Conservation (phyloP, 371 early-diverging fungal genomes). For the Thermomucor indicae-seudaticae region DNA sequence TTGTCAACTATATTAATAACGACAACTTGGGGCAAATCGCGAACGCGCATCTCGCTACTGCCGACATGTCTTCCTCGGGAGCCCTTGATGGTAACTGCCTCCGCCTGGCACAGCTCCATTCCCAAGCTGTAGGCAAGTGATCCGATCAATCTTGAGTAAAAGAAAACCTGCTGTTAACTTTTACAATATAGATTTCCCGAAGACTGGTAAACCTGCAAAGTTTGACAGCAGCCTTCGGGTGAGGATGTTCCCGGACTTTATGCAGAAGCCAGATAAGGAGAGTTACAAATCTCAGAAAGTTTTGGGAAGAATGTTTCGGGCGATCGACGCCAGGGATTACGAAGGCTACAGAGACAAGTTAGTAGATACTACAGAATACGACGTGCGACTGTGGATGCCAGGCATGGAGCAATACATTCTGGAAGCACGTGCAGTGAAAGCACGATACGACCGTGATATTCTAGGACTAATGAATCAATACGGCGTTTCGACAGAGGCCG, state of each 20-base stretch:
- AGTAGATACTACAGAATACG: conserved; percentile 25
- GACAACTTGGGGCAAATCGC: conserved; percentile 79
- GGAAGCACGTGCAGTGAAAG: conserved; percentile 41
- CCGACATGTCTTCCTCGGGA: conserved; percentile 52
- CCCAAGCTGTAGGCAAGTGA: conserved; percentile 40
- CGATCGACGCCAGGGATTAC: conserved; percentile 37
- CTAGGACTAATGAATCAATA: conserved; percentile 62
- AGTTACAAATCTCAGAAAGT: conserved; percentile 58
- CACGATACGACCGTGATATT: conserved; percentile 51
- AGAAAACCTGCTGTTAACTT: neutral
- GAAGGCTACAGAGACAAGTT: conserved; percentile 26
- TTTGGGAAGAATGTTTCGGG: conserved; percentile 61
- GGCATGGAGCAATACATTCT: conserved; percentile 56
- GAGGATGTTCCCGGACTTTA: conserved; percentile 71
- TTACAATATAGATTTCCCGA: conserved; percentile 30
- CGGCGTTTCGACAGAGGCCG: conserved; percentile 54
- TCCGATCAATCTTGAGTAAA: neutral
- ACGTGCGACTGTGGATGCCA: conserved; percentile 39
- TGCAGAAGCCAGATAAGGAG: conserved; percentile 63
- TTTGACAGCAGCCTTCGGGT: conserved; percentile 43
- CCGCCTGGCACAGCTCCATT: conserved; percentile 64
- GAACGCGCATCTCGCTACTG: conserved; percentile 67
- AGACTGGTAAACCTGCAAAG: conserved; percentile 43
- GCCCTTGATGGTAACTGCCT: conserved; percentile 53
- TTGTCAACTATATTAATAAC: conserved; percentile 68